Base-by-base conservation (phyloP, 2,329 filamentous ascomycete genomes). In the Ophidiomyces ophidiicola region DNA sequence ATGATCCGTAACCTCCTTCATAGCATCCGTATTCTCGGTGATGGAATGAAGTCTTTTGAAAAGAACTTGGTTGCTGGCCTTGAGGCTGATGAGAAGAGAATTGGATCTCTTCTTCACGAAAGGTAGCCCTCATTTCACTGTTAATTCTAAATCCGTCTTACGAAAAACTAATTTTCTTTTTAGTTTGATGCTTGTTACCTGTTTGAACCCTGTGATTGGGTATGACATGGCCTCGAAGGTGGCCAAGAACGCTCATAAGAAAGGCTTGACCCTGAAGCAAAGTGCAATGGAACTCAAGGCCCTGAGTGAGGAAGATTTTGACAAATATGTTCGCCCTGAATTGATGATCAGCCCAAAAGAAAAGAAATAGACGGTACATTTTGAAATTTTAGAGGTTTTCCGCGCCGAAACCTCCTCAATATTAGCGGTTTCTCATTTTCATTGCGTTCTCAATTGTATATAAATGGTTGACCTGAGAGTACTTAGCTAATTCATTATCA, bases 221-320 rank as follows among this genome's bases (percentile, higher is more conserved):
- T 94, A 94, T 64, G 87, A 94, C 60, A 92, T 92, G 83, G 87
- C 87, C 37, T 86, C 80, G 64, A 93, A 93, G 71, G 87, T 94
- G 17, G 87, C 87, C 56, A 94, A 94, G 79, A 92, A 98, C 58
- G 90, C 90, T 11, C 90, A 98, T 71, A 94, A 94, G 76, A 96
- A 96, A 76, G 86, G 86, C 23, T 67, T 88, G 36, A 94, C 86
- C 17, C 74, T 98, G 43, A 94, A 94, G 72, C 69, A 93, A 67
- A 88, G 82, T 55, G 88, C 90, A 14, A 78, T 96, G 72, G 84
- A 96, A 71, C 74, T 98, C 50, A 75, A 94, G 51, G 88, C 86
- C 32, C 69, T 96, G 50, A 88, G 78, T 48, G 78, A 80, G 57
- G 83, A 82, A 56, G 87, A 94, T 58, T 96, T 96, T 58, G 86